Conservation (phyloP, 2,329 filamentous ascomycete genomes). For the Celoporthe dispersa region DNA sequence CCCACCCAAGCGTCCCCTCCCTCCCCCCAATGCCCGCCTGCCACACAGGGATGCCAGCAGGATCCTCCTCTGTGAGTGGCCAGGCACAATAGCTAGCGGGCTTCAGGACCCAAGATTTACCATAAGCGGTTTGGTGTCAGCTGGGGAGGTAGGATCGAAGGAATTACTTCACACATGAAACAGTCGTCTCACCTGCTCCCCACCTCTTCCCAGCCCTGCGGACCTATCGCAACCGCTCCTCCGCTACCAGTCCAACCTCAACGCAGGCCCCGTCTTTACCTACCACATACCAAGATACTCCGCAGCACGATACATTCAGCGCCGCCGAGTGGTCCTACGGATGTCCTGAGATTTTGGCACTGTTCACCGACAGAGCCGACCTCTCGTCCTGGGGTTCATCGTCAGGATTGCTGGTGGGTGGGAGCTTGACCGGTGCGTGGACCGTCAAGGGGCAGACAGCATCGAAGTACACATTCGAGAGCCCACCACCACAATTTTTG, state of each 20-base stretch:
- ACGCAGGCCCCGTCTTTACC: neutral
- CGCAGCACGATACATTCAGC: neutral
- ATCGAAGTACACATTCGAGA: neutral
- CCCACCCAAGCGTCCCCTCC: too few relatives aligned
- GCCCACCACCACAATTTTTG: neutral
- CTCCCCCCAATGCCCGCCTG: neutral
- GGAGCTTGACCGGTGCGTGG: too few relatives aligned
- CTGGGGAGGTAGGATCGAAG: conserved; percentile 12
- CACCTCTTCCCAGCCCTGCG: conserved; percentile 1
- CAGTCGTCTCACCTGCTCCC: conserved; percentile 12
- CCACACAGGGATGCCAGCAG: neutral
- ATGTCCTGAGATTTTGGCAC: neutral
- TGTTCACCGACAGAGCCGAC: neutral
- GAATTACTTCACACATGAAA: conserved; percentile 14
- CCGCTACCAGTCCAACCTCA: neutral
- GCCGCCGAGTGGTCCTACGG: neutral
- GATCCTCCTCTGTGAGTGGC: conserved; percentile 1
- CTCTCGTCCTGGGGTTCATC: neutral
- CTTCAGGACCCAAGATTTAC: neutral
- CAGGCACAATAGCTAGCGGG: neutral
- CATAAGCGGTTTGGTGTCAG: neutral
- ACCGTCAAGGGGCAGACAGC: neutral
- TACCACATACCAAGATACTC: neutral
- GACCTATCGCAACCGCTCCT: neutral
- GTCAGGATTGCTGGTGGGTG: neutral